Evolutionary conservation across 345 rosid species (phyloP), one percentile per base, ranked within the genome.

Genomic region (Citrus reticulata): DNA sequence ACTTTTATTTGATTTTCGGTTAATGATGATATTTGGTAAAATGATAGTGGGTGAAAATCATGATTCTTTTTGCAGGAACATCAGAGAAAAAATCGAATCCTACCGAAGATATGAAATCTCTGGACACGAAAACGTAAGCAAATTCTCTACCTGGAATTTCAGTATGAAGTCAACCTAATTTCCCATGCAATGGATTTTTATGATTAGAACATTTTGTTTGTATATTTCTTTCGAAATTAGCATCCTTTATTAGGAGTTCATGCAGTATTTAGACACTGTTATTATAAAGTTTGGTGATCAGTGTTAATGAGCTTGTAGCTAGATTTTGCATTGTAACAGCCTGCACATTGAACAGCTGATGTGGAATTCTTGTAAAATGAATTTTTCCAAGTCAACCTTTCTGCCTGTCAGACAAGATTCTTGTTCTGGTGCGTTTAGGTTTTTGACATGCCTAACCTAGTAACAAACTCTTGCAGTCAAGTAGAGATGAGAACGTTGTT

Each of bases 101-200:
- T n/a, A 51, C 88, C 58, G 95, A 89, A 37, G 91, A 91, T 11
- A 85, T 90, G 84, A 92, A 87, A 79, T 86, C 92, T 78, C 82
- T 91, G 9, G 99, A 92, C 82, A 69, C 91, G 88, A 93, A 92
- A 85, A 78, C 92, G 98, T 95, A 86, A 86, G 78, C 42, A 32
- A 34, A 63, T 75, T 68, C 60, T 32, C 17, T 24, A 32, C 11
- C 13, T 63, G 20, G 42, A 64, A 0, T 25, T 60, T 17, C 14
- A 74, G 40, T 63, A 49, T n/a, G 19, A 64, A 46, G 34, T 75
- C 59, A 30, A 2, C 4, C 10, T 58, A 22, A 19, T 24, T 72
- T 24, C 55, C 4, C 42, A 4, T 74, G 22, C n/a, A 24, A 46
- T 61, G 68, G 55, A 60, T 14, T 25, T 7, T 39, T 40, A 6